Evolutionary conservation across 148 eudicot species (phyloP).

Genomic region (Limonium bicolor): DNA sequence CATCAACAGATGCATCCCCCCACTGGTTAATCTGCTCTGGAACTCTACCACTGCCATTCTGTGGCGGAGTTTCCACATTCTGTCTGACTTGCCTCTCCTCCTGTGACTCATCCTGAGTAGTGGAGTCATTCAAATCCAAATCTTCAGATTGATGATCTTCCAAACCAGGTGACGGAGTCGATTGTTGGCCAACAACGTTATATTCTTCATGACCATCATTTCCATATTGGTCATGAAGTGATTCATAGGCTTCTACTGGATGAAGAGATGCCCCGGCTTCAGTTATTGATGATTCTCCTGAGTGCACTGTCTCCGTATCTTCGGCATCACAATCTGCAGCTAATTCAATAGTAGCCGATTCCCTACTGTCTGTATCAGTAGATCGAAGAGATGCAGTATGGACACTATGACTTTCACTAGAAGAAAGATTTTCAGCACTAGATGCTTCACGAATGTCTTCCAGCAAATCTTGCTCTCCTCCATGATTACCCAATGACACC

Average conservation of each 20-base stretch:
- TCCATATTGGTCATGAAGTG: constrained; percentile 7
- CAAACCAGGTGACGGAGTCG: constrained; percentile 8
- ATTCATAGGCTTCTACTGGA: constrained; percentile 11
- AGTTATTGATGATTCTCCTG: constrained; percentile 19
- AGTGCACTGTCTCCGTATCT: no score
- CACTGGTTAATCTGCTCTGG: constrained; percentile 14
- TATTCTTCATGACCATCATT: constrained; percentile 16
- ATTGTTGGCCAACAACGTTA: constrained; percentile 5
- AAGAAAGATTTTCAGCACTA: no score
- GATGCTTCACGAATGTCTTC: constrained; percentile 4
- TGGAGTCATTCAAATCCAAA: constrained; percentile 12
- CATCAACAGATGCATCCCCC: constrained; percentile 23
- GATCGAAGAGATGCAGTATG: no score
- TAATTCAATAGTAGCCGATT: constrained; percentile 7
- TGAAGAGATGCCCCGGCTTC: constrained; percentile 11
- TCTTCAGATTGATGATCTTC: constrained; percentile 15
- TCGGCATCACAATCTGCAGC: no score
- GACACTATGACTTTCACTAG: no score
- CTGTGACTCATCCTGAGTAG: constrained; percentile 19
- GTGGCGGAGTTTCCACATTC: constrained; percentile 11
- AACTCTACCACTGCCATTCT: neutral
- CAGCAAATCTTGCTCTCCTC: neutral
- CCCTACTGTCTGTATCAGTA: constrained; percentile 8
- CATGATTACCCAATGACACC: neutral
- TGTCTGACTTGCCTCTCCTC: no score